Percentiles rank a stretch among this genome's conserved stretches.
phyloP scores from a whole-genome alignment of 1,139 yeast genomes.

The Zygosaccharomyces sapae region DNA sequence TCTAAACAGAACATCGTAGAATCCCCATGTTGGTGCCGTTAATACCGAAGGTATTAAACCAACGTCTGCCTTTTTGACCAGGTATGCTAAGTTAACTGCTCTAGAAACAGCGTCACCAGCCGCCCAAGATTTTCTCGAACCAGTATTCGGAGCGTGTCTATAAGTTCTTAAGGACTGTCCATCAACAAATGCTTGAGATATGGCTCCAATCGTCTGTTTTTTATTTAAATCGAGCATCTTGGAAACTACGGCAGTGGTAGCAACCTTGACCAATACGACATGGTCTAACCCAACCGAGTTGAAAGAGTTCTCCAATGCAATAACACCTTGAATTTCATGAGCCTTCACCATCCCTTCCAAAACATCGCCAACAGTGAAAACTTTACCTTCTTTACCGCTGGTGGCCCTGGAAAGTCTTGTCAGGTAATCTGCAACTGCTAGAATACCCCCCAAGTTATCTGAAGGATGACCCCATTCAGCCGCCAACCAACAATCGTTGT shows the following conservation, averaged over 20 bases:
- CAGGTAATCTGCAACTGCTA: constrained; percentile 55
- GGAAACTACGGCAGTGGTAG: constrained; percentile 57
- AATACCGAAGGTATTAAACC: constrained; percentile 53
- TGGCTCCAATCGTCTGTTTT: constrained; percentile 51
- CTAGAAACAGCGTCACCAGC: constrained; percentile 62
- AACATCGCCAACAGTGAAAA: constrained; percentile 47
- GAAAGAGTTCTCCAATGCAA: constrained; percentile 56
- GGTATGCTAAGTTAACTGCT: constrained; percentile 52
- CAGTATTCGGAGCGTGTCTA: constrained; percentile 61
- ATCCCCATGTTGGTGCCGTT: constrained; percentile 58
- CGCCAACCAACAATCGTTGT: constrained; percentile 61
- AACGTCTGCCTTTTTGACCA: constrained; percentile 50
- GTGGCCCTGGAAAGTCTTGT: constrained; percentile 46
- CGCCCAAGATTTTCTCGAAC: constrained; percentile 62
- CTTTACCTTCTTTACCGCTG: constrained; percentile 38
- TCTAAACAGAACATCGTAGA: constrained; percentile 54
- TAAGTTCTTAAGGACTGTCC: constrained; percentile 57
- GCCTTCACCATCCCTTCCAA: constrained; percentile 56
- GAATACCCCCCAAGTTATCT: constrained; percentile 54
- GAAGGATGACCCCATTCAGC: constrained; percentile 68
- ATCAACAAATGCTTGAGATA: constrained; percentile 58
- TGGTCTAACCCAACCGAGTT: constrained; percentile 59
- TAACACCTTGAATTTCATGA: constrained; percentile 56
- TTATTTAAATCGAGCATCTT: constrained; percentile 47
- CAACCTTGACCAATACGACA: constrained; percentile 56